Evolutionary conservation across 768 basidiomycete species (phyloP), one percentile per base, ranked within the genome.

Genomic region (Leccinellum luteum): DNA sequence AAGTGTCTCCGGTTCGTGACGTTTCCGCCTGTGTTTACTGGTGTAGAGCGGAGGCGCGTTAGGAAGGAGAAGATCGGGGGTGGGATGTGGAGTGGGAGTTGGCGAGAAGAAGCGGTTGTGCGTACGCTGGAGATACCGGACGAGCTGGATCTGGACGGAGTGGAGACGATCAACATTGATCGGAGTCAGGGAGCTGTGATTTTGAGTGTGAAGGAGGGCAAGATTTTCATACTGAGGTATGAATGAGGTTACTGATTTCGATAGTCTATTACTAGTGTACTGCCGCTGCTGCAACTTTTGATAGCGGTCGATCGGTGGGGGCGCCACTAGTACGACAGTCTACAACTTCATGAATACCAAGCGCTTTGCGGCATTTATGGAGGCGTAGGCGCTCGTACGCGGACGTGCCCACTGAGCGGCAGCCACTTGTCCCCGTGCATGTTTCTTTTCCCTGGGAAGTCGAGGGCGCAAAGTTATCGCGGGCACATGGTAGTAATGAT

Each of bases 91-190:
- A 41, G n/a, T n/a, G n/a, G 41, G 31, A 31, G 3, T 25, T 61
- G 61, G 57, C 65, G 66, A 45, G 79, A 77, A 49, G 69, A 74
- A 76, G 82, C 61, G 66, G 76, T 58, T 28, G 86, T 85, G 52
- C 75, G 81, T 60, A 89, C 86, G 51, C 72, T 90, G 28, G 81
- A 82, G 59, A 79, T 84, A 5, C 88, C 88, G 1, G 76, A 78
- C 0, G 88, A 87, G 59, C 70, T 90, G 57, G 81, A 89, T 64
- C 69, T 89, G 59, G 80, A 84, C 49, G 71, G 68, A 38, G 85
- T 89, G 28, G 87, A 89, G 74, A 89, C 86, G 60, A 86, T 90
- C 64, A 88, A 88, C 68, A 86, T 90, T 52, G 88, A 90, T 67
- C 88, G 89, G 74, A 80, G 78, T 38, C 88, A 90, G 66, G 88